Base-by-base conservation (phyloP, 2,329 filamentous ascomycete species). In the Neofusicoccum laricinum region DNA sequence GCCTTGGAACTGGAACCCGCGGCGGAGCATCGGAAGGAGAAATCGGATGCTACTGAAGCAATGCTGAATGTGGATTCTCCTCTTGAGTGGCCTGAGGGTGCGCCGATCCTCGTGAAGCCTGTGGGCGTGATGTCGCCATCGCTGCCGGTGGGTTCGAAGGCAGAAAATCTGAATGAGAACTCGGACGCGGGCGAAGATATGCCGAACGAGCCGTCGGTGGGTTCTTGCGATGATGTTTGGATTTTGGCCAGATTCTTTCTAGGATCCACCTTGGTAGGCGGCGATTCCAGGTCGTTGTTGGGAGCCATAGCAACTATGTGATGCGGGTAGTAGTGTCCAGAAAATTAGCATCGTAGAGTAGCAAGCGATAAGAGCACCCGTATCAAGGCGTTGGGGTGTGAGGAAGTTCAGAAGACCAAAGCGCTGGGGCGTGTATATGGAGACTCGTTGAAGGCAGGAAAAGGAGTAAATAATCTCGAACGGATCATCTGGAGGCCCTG, bases 391-490 rank as follows among this genome's bases (percentile, higher is more conserved):
- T 11, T 46, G 40, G 55, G 53, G 46, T 40, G 43, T 58, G 41
- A 43, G 46, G 41, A 59, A 46, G 40, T 51, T 21, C 3, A 46
- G 55, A 59, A 17, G 41, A 34, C 40, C 55, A 59, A 59, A 59
- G 55, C 55, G 55, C 55, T 59, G 55, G 8, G 55, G 55, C 25
- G 40, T 46, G 55, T 59, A 59, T 59, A 59, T 59, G 55, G 41
- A 45, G 55, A 15, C 30, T 14, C 38, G 53, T 58, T 58, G 32
- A 41, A 32, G 55, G 15, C 40, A 21, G 30, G 55, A 59, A 59
- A 59, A 59, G 55, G 55, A 59, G 55, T 59, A 36, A 45, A 59
- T n/a, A 59, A 59, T 59, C 55, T 59, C 55, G 55, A 59, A 59
- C 55, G 55, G 55, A 46, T 43, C 55, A 46, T 14, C 55, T 0